Evolutionary conservation across 306 rosid species (phyloP), one percentile per base, ranked within the genome.

Genomic region (Prunus kanzakura): DNA sequence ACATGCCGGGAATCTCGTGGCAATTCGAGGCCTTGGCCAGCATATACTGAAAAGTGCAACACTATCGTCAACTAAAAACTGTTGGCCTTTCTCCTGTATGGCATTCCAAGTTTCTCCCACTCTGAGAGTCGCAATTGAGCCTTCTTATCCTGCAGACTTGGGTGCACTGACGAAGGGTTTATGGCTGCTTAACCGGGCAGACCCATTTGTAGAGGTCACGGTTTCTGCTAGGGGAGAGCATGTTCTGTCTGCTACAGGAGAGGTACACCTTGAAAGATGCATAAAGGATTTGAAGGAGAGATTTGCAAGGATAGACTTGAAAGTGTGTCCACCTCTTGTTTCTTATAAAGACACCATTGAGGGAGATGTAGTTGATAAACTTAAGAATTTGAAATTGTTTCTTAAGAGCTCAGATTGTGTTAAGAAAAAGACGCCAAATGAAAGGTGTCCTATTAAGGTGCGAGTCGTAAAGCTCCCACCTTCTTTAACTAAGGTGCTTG

Each of bases 81-180:
- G 90, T 74, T 93, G 97, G 98, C 98, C 98, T 41, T 91, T 93
- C 85, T 90, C 98, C 1, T 87, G 96, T 76, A 88, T 93, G 96
- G 90, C 79, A 25, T 91, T 91, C 74, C 98, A 91, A 77, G 93
- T 93, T 71, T 25, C 96, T 29, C 96, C 97, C 1, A 91, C 96
- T 12, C 83, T 91, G 64, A 91, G 96, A 76, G 98, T 91, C 65
- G 97, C 98, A 4, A 85, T 91, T 75, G 97, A 94, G 80, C 97
- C 98, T 6, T 82, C 97, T 67, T 87, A 91, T 76, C 93, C 98
- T n/a, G 96, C 93, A 45, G 94, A 91, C 64, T 77, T 86, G 77
- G 87, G 87, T 67, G 89, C 96, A 9, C 35, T 93, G 52, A 79
- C 81, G 86, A 90, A 84, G 80, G 98, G 98, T 35, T 80, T 91